Evolutionary conservation across 2,329 filamentous ascomycete genomes (phyloP).

Genomic region (Colletotrichum orchidophilum): DNA sequence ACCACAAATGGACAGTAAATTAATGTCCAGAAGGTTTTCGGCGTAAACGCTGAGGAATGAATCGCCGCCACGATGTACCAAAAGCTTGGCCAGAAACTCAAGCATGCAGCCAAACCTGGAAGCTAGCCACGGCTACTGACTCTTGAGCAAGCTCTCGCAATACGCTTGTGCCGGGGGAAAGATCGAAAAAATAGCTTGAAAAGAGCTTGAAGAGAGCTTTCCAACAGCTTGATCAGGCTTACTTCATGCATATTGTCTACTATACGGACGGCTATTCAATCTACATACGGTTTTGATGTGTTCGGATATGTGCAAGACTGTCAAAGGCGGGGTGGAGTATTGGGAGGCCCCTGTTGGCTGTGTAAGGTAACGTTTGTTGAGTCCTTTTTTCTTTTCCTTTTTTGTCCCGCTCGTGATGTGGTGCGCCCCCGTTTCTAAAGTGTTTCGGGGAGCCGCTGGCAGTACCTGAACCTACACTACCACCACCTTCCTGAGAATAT

Average conservation of each 20-base stretch:
- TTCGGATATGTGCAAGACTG: background rate
- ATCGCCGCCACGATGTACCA: background rate
- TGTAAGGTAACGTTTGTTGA: background rate
- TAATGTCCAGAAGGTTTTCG: too few species aligned
- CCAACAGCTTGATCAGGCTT: background rate
- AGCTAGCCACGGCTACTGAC: background rate
- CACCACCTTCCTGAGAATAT: too few species aligned
- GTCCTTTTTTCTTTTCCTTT: background rate
- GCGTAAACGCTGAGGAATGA: background rate
- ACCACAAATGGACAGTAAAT: too few species aligned
- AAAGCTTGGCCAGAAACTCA: background rate
- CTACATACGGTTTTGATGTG: background rate
- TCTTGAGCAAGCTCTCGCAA: background rate
- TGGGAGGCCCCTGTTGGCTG: background rate
- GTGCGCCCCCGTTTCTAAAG: slow-evolving; percentile 23
- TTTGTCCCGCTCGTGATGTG: background rate
- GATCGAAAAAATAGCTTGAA: background rate
- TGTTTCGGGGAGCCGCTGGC: slow-evolving; percentile 26
- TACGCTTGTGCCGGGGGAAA: background rate
- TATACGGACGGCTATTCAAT: background rate
- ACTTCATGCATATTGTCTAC: background rate
- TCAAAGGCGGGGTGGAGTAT: background rate
- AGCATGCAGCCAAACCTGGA: background rate
- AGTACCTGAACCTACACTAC: too few species aligned
- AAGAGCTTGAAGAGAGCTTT: too few species aligned